Evolutionary conservation across 2,329 filamentous ascomycete species (phyloP).

Genomic region (Neopestalotiopsis sp.): DNA sequence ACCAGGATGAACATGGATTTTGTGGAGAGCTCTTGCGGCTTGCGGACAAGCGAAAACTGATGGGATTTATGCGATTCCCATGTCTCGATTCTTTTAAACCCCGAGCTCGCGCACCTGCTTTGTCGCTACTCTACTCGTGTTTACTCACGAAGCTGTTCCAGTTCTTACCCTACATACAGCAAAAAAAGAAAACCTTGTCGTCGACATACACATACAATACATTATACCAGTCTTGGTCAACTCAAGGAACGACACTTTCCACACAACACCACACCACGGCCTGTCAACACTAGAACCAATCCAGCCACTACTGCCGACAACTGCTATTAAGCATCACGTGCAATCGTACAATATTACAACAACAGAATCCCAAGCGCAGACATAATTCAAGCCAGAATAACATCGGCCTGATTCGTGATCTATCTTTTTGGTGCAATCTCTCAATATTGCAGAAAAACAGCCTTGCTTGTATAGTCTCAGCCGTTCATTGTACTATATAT

Average conservation of each 20-base stretch:
- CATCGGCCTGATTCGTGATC: neutral
- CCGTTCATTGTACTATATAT: neutral
- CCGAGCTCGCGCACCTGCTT: conserved; percentile 16
- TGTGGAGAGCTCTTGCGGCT: conserved; percentile 18
- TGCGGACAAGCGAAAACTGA: conserved; percentile 24
- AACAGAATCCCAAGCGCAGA: neutral
- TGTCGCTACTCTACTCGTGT: conserved; percentile 6
- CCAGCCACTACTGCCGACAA: too few relatives aligned
- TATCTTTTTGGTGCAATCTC: neutral
- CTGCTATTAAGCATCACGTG: too few relatives aligned
- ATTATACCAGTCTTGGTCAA: conserved; percentile 1
- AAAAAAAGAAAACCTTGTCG: neutral
- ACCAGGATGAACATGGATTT: conserved; percentile 19
- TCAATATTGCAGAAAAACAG: neutral
- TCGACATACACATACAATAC: conserved; percentile 16
- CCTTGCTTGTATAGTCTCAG: neutral
- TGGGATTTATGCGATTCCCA: conserved; percentile 26
- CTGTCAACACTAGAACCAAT: too few relatives aligned
- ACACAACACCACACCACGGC: neutral
- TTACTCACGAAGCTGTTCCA: conserved; percentile 15
- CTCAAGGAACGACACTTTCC: conserved; percentile 2
- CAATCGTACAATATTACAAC: too few relatives aligned
- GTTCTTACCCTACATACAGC: neutral
- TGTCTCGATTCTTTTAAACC: conserved; percentile 21
- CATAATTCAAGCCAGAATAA: neutral